Percentiles rank a stretch among this genome's conserved stretches.
Evolutionary conservation across 2,329 filamentous ascomycete genomes (phyloP).

Genomic region (Monosporascus sp.): DNA sequence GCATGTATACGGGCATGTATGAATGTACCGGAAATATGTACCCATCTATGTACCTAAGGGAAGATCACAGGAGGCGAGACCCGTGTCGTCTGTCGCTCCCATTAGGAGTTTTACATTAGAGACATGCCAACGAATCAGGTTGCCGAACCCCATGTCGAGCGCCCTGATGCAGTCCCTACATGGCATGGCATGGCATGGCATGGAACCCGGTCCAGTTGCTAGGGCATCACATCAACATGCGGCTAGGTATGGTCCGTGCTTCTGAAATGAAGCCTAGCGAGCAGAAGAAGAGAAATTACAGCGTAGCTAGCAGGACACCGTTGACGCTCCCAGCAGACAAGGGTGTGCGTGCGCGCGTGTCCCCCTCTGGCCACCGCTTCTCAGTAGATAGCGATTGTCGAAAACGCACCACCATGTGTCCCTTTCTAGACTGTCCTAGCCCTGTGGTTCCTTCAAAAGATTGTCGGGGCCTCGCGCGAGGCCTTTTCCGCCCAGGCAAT

Average conservation of each 20-base stretch:
- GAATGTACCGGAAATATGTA: no score
- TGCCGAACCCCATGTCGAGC: not conserved
- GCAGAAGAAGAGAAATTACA: slow-evolving; percentile 22
- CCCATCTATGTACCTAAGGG: no score
- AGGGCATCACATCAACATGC: slow-evolving; percentile 17
- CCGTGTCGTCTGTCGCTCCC: not conserved
- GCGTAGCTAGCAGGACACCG: slow-evolving; percentile 23
- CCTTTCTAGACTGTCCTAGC: not conserved
- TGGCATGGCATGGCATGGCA: not conserved
- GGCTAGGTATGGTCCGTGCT: slow-evolving; percentile 21
- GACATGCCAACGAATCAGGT: not conserved
- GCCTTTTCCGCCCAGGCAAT: no score
- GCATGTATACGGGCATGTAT: no score
- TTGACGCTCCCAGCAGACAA: slow-evolving; percentile 6
- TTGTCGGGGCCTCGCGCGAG: not conserved
- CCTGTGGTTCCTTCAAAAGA: not conserved
- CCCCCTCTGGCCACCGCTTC: not conserved
- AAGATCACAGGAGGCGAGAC: no score
- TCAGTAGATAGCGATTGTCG: not conserved
- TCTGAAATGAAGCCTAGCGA: slow-evolving; percentile 18
- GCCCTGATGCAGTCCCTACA: not conserved
- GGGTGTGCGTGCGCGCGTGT: not conserved
- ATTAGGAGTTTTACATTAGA: not conserved
- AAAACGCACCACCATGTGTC: not conserved
- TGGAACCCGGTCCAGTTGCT: slow-evolving; percentile 9